These are phyloP conservation scores for Aspergillus pseudotamarii DNA, from an alignment of 2,329 filamentous ascomycete genomes.

Conservation along the genomic window DNA sequence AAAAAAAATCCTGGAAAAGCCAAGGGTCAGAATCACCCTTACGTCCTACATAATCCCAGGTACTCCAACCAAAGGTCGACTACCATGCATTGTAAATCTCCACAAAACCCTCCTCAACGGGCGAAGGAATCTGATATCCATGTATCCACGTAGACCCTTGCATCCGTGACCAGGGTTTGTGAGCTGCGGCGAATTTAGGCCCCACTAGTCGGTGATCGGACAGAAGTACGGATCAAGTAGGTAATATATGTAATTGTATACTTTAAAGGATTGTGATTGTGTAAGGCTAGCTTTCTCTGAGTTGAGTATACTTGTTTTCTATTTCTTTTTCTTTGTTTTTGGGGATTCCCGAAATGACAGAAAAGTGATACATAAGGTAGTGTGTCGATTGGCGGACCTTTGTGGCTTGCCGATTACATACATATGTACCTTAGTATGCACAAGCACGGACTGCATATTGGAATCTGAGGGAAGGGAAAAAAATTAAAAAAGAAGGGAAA, in stretches of 20 bases:
- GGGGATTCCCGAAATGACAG: background rate
- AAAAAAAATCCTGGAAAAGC: background rate
- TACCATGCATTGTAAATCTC: background rate
- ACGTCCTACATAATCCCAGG: background rate
- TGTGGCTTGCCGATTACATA: constrained; percentile 9
- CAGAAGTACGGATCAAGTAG: background rate
- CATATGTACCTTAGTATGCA: constrained; percentile 6
- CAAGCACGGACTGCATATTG: constrained; percentile 5
- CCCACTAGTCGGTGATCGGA: background rate
- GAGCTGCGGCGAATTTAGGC: constrained; percentile 2
- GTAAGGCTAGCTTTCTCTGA: background rate
- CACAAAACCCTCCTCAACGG: background rate
- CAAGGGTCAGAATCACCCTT: background rate
- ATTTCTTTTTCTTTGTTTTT: background rate
- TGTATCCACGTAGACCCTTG: constrained; percentile 5
- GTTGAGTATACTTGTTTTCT: background rate
- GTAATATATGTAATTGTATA: background rate
- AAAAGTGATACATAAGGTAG: background rate
- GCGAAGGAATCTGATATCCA: constrained; percentile 6
- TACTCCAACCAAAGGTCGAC: background rate
- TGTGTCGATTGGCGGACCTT: constrained; percentile 1
- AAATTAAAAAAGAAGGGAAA: too few species aligned
- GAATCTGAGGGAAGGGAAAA: background rate
- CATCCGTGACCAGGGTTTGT: background rate
- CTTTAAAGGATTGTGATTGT: background rate